Base-by-base conservation (phyloP, 108 stramenopile genomes). In the Nitzschia putrida region DNA sequence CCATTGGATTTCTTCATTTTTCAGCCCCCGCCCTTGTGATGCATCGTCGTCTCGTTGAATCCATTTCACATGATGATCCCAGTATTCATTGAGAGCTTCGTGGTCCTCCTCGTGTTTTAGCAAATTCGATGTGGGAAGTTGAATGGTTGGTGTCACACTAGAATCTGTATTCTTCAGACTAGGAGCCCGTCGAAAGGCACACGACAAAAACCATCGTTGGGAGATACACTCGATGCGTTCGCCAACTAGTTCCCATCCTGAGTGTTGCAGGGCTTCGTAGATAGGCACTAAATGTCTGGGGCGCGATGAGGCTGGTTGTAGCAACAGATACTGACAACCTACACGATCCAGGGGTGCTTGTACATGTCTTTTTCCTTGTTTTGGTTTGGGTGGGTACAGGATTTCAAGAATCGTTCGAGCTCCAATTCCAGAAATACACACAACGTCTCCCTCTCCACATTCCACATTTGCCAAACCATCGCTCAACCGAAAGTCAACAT, bases 391-490 rank as follows among this genome's bases (percentile, higher is more conserved):
- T 69, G 71, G 53, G 21, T 68, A 23, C 18, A 94, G 53, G 13
- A 91, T 89, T 18, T 86, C 64, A 10, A 79, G 39, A 85, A 94
- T 91, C 0, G 88, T 89, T 38, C 76, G 69, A 11, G 85, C 85
- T 0, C 92, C 92, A 87, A 94, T 94, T 24, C 92, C 92, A 21
- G 92, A 88, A 37, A 94, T 83, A 49, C 88, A 83, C 41, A 94
- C 53, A 7, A 69, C 76, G 69, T 94, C 87, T 10, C 83, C 87
- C 66, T 94, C 87, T 18, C 77, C 79, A 24, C 56, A 60, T 34
- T 82, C 41, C 42, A 93, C 61, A 37, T 67, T 58, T 50, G 64
- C 38, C 66, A 94, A 64, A 24, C 92, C 92, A 79, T 83, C 55
- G 9, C 89, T 88, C 0, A 86, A 26, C 18, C 89, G 79, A 78